Percentiles rank a stretch among this genome's conserved stretches.
Evolutionary conservation across 2,329 filamentous ascomycete genomes (phyloP).

Genomic region (Xylariales sp.): DNA sequence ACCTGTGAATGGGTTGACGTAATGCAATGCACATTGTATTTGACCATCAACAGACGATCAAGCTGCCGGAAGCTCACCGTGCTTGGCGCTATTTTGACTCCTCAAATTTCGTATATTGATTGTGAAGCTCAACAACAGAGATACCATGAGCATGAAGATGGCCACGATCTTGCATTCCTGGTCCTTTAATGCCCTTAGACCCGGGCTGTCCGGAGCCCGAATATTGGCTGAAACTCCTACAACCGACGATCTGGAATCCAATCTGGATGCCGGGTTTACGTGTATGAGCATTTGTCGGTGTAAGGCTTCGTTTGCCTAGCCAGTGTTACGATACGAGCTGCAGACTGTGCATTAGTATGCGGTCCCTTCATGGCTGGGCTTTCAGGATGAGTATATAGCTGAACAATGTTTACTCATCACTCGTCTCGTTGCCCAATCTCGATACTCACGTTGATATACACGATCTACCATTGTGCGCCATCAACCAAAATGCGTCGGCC

Average conservation of each 20-base stretch:
- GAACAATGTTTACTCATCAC: slow-evolving; percentile 45
- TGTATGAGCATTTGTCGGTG: slow-evolving; percentile 42
- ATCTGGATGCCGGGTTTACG: slow-evolving; percentile 46
- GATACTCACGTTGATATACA: slow-evolving; percentile 45
- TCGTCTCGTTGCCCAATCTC: slow-evolving; percentile 38
- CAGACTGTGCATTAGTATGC: slow-evolving; percentile 23
- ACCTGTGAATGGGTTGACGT: slow-evolving; percentile 46
- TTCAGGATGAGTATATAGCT: slow-evolving; percentile 37
- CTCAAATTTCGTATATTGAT: too few species aligned
- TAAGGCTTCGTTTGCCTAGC: neutral
- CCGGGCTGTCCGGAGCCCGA: slow-evolving; percentile 16
- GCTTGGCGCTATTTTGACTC: too few species aligned
- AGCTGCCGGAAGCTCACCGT: slow-evolving; percentile 14
- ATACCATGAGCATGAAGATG: too few species aligned
- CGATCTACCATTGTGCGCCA: slow-evolving; percentile 26
- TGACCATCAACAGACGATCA: too few species aligned
- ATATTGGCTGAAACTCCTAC: slow-evolving; percentile 34
- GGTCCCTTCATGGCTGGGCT: slow-evolving; percentile 35
- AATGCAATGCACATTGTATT: slow-evolving; percentile 14
- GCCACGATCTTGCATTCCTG: too few species aligned
- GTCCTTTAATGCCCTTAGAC: too few species aligned
- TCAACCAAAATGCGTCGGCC: slow-evolving; percentile 25
- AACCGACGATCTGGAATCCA: slow-evolving; percentile 33
- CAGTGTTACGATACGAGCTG: neutral
- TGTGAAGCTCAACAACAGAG: too few species aligned